Conservation (phyloP, 2,329 filamentous ascomycete species). For the Exutisphaerella laricina region DNA sequence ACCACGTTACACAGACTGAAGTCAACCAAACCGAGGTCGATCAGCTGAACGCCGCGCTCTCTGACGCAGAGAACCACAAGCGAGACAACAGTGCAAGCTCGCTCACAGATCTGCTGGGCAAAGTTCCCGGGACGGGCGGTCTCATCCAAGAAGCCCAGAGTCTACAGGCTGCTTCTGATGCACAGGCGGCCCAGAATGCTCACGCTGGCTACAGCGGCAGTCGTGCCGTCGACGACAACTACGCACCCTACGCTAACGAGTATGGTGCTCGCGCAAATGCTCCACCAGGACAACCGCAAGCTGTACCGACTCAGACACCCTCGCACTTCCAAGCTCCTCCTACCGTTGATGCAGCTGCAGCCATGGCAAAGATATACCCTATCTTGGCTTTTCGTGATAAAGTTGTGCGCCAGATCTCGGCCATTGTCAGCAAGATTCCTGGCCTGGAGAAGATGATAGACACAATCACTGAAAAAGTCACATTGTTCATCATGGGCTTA, state of each 20-base stretch:
- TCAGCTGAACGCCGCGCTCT: slow-evolving; percentile 42
- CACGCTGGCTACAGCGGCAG: slow-evolving; percentile 16
- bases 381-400: slow-evolving; percentile 92
- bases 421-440: slow-evolving; percentile 84
- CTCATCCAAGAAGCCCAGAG: slow-evolving; percentile 44
- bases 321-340: slow-evolving; percentile 20
- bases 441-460: slow-evolving; percentile 86
- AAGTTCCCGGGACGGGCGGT: slow-evolving; percentile 59
- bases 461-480: slow-evolving; percentile 87
- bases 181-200: slow-evolving; percentile 40
- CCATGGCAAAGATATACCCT: slow-evolving; percentile 71
- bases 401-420: slow-evolving; percentile 80
- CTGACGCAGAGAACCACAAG: slow-evolving; percentile 35
- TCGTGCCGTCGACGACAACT: slow-evolving; percentile 17
- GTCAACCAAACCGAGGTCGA: slow-evolving; percentile 45
- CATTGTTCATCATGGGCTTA: slow-evolving; percentile 83
- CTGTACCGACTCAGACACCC: slow-evolving; percentile 29
- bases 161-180: slow-evolving; percentile 45
- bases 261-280: slow-evolving; percentile 18
- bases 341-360: slow-evolving; percentile 24
- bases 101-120: slow-evolving; percentile 62
- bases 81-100: slow-evolving; percentile 30
- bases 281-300: slow-evolving; percentile 30
- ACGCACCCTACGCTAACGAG: slow-evolving; percentile 19
- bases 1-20: slow-evolving; percentile 46